Evolutionary conservation across 768 basidiomycete genomes (phyloP).

Genomic region (Cystofilobasidium bisporidii): DNA sequence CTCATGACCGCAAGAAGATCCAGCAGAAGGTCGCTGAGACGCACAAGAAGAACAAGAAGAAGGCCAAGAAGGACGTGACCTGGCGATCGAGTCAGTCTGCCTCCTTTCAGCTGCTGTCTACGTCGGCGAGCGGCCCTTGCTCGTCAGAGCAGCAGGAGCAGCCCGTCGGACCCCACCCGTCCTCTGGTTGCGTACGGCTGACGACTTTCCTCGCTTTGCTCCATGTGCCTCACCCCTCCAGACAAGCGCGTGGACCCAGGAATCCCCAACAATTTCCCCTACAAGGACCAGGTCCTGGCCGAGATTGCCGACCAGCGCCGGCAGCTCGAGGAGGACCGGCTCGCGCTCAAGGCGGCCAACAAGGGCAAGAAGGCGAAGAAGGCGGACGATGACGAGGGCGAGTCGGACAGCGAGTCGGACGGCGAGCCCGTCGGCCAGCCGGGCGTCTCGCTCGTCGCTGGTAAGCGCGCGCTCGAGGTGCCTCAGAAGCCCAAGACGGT

Average conservation of each 20-base stretch:
- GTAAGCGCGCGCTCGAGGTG: background rate
- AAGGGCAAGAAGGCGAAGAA: constrained; percentile 32
- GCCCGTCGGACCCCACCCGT: background rate
- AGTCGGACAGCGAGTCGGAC: constrained; percentile 1
- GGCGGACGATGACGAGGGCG: constrained; percentile 35
- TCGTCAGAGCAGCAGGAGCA: too few species aligned
- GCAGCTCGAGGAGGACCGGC: constrained; percentile 61
- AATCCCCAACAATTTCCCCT: constrained; percentile 85
- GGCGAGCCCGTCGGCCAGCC: constrained; percentile 6
- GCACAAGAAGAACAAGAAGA: constrained; percentile 63
- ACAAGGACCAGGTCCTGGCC: constrained; percentile 86
- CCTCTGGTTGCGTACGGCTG: background rate
- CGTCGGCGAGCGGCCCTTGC: too few species aligned
- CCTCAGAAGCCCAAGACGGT: background rate
- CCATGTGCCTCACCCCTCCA: constrained; percentile 33
- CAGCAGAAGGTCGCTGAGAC: constrained; percentile 66
- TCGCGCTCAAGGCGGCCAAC: constrained; percentile 30
- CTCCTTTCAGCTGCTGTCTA: background rate
- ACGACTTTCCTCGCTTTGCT: background rate
- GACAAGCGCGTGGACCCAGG: constrained; percentile 82
- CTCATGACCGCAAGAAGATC: constrained; percentile 61
- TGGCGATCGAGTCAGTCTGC: constrained; percentile 69
- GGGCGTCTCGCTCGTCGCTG: constrained; percentile 4
- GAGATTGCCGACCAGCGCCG: constrained; percentile 76
- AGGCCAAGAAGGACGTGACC: constrained; percentile 64